Percentiles rank a stretch among this genome's conserved stretches.
Conservation (phyloP, 495 filamentous ascomycete genomes). For the Paragyromitra xinjiangensis region DNA sequence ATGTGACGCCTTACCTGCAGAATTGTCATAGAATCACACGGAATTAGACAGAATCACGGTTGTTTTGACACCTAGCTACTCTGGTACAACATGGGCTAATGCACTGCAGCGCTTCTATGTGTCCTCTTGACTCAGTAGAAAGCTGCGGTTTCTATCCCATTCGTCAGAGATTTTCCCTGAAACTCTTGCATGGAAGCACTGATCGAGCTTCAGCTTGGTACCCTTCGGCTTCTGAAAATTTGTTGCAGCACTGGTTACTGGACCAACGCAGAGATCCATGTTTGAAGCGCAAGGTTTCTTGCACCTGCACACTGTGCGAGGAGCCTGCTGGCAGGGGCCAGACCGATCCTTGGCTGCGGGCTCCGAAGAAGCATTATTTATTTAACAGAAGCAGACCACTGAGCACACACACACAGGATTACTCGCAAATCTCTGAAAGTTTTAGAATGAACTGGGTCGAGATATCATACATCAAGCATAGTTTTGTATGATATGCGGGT, state of each 20-base stretch:
- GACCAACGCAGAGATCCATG: constrained; percentile 31
- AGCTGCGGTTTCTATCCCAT: constrained; percentile 18
- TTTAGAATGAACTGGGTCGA: background rate
- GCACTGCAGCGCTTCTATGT: constrained; percentile 22
- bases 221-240: constrained; percentile 18
- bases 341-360: constrained; percentile 20
- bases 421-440: background rate
- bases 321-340: constrained; percentile 14
- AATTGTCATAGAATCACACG: constrained; percentile 38
- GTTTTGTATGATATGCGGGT: background rate
- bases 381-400: constrained; percentile 19
- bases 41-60: constrained; percentile 22
- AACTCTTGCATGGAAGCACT: constrained; percentile 24
- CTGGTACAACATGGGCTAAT: constrained; percentile 36
- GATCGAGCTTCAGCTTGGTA: constrained; percentile 13
- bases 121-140: constrained; percentile 17
- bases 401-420: constrained; percentile 3
- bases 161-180: background rate
- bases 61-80: constrained; percentile 16
- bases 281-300: constrained; percentile 32
- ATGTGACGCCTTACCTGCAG: constrained; percentile 38
- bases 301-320: constrained; percentile 28
- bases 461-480: background rate
- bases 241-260: constrained; percentile 14
- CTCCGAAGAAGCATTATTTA: background rate